Percentiles rank a stretch among this genome's conserved stretches.
Conservation (phyloP, 163 green algal genomes). For the Smithsoniella earleae region DNA sequence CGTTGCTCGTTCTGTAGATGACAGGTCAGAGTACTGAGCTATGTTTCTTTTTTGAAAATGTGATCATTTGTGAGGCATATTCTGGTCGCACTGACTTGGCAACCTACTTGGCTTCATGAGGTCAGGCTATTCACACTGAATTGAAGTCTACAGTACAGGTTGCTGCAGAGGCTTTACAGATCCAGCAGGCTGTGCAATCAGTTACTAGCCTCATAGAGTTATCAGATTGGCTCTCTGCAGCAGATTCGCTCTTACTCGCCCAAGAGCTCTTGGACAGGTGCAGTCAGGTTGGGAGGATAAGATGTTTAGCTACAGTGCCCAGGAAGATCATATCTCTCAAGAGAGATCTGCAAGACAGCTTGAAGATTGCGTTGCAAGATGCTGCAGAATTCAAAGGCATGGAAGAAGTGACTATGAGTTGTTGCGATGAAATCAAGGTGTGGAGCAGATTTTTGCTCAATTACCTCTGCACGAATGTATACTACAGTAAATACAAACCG, state of each 20-base stretch:
- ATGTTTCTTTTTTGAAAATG: no score
- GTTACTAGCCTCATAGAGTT: not conserved
- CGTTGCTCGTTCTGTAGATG: no score
- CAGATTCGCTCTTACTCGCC: not conserved
- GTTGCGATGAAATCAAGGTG: constrained; percentile 7
- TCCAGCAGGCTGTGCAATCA: not conserved
- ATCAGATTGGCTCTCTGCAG: constrained; percentile 16
- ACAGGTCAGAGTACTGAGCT: no score
- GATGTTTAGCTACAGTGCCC: not conserved
- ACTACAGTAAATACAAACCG: no score
- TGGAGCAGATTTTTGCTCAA: no score
- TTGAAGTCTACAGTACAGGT: no score
- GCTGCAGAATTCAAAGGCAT: constrained; percentile 28
- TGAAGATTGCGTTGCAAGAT: not conserved
- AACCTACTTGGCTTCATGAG: no score
- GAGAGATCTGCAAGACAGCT: not conserved
- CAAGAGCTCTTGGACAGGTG: not conserved
- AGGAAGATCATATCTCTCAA: not conserved
- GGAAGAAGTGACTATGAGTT: constrained; percentile 20
- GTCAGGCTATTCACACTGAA: no score
- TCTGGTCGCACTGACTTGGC: no score
- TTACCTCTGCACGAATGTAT: no score
- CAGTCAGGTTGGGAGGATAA: not conserved
- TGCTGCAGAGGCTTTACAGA: not conserved
- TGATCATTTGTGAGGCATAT: no score